Conservation (phyloP, 1,139 yeast species). For the Arxiozyma heterogenica region DNA sequence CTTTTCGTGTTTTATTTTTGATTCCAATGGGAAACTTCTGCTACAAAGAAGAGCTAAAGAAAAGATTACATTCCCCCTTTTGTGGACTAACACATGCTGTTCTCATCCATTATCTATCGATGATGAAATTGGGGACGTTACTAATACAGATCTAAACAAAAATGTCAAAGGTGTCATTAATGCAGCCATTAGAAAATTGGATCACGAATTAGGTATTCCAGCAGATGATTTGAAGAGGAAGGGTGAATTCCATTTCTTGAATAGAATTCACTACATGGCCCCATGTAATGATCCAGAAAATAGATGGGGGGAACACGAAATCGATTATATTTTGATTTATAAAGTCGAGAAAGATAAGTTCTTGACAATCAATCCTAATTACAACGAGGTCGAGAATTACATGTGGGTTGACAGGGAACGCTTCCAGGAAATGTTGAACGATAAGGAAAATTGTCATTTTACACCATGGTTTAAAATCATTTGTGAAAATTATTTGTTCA, state of each 20-base stretch:
- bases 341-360: slow-evolving; percentile 47
- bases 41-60: slow-evolving; percentile 93
- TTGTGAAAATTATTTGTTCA: slow-evolving; percentile 79
- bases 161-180: slow-evolving; percentile 46
- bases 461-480: slow-evolving; percentile 98
- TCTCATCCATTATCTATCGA: slow-evolving; percentile 88
- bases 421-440: slow-evolving; percentile 67
- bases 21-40: slow-evolving; percentile 63
- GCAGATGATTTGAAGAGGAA: slow-evolving; percentile 34
- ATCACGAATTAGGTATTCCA: slow-evolving; percentile 92
- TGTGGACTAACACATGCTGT: slow-evolving; percentile 99
- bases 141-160: not conserved
- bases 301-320: slow-evolving; percentile 94
- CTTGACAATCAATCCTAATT: slow-evolving; percentile 40
- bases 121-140: slow-evolving; percentile 49
- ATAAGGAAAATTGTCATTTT: slow-evolving; percentile 47
- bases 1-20: slow-evolving; percentile 84
- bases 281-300: slow-evolving; percentile 52
- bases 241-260: slow-evolving; percentile 61
- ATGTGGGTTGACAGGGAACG: slow-evolving; percentile 63
- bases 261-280: slow-evolving; percentile 91
- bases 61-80: slow-evolving; percentile 87
- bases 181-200: slow-evolving; percentile 87
- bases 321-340: slow-evolving; percentile 84
- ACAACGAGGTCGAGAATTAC: slow-evolving; percentile 77